Evolutionary conservation across 768 basidiomycete species (phyloP), one percentile per base, ranked within the genome.

Genomic region (Coprinellus aureogranulatus): DNA sequence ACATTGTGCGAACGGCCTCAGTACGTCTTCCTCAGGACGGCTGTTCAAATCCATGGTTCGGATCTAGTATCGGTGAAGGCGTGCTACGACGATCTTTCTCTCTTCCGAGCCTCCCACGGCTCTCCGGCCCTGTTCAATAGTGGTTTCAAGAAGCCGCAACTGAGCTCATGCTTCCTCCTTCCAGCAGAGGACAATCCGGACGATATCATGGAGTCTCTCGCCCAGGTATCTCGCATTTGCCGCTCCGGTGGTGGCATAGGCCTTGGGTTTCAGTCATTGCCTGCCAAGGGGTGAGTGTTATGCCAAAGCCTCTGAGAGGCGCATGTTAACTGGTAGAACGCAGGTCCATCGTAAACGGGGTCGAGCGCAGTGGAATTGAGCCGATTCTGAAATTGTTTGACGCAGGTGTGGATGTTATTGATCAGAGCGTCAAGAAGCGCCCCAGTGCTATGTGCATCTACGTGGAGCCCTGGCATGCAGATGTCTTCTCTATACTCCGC

Each of bases 91-190:
- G 8, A 37, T 9, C 11, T 53, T 28, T 53, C 51, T 2, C 16
- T 9, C 2, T 8, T 37, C n/a, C n/a, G 27, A 5, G 34, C n/a
- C 31, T 2, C 39, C 1, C 51, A 31, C 20, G 51, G 2, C 5
- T 39, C 51, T 16, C 51, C 51, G 6, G 39, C 31, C 6, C 16
- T 53, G 10, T 53, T 39, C 9, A 37, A 53, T 53, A 16, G n/a
- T 16, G 51, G 51, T 1, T 23, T 34, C 8, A 41, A 34, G 3
- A 1, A 25, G 25, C 1, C n/a, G 27, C 30, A 39, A 16, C 51
- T 53, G 10, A 53, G 51, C 30, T 53, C 51, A 23, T 53, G 51
- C 31, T 53, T 20, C 25, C 51, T 53, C n/a, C 39, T 53, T 10
- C 51, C 51, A 2, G 12, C 22, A 14, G 26, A 28, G 25, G 2